Evolutionary conservation across 1,139 yeast genomes (phyloP).

Genomic region (Geotrichum carabidarum): DNA sequence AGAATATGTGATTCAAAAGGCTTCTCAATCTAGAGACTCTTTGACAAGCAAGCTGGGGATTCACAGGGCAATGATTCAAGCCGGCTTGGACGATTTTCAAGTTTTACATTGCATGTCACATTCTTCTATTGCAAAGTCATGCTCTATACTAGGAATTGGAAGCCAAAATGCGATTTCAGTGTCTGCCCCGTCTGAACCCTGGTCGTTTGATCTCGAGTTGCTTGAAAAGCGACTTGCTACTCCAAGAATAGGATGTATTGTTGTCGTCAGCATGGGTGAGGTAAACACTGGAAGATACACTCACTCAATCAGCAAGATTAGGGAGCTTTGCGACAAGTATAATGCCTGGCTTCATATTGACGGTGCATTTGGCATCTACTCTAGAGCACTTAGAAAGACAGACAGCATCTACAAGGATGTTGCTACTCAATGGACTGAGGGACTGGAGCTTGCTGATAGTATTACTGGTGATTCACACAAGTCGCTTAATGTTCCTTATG

Average conservation of each 20-base stretch:
- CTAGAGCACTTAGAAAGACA: slow-evolving; percentile 20
- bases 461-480: slow-evolving; percentile 33
- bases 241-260: slow-evolving; percentile 21
- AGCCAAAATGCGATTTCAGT: slow-evolving; percentile 22
- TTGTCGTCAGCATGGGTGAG: slow-evolving; percentile 29
- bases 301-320: slow-evolving; percentile 19
- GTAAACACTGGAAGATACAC: slow-evolving; percentile 32
- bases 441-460: slow-evolving; percentile 30
- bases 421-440: slow-evolving; percentile 23
- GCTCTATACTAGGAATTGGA: slow-evolving; percentile 31
- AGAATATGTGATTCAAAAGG: slow-evolving; percentile 22
- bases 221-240: slow-evolving; percentile 22
- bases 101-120: slow-evolving; percentile 27
- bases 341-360: slow-evolving; percentile 33
- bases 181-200: slow-evolving; percentile 20
- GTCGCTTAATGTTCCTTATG: slow-evolving; percentile 32
- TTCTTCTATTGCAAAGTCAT: slow-evolving; percentile 29
- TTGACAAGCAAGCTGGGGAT: slow-evolving; percentile 13
- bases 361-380: slow-evolving; percentile 31
- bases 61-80: slow-evolving; percentile 20
- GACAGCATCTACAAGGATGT: slow-evolving; percentile 9
- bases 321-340: slow-evolving; percentile 28
- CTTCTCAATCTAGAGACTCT: neutral
- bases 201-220: slow-evolving; percentile 26
- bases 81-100: slow-evolving; percentile 25